Evolutionary conservation across 225 moss, liverwort and hornwort species (phyloP).

Genomic region (Neckera pumila): DNA sequence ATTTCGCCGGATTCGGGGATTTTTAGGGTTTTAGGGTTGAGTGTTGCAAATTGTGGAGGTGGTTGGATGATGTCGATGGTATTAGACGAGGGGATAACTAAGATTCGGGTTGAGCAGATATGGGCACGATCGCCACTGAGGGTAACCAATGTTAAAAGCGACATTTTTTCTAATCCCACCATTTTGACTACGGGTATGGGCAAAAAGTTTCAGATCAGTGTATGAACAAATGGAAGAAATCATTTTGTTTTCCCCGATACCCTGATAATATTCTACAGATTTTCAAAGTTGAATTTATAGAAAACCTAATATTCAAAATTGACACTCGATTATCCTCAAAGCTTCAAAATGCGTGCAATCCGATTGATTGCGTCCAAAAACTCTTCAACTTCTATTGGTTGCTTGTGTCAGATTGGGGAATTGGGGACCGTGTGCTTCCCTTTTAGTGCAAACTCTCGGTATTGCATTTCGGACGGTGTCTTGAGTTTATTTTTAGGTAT

Average conservation of each 20-base stretch:
- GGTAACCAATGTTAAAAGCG: neutral
- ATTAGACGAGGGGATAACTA: neutral
- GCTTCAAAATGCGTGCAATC: neutral
- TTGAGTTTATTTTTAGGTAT: neutral
- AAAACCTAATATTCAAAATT: neutral
- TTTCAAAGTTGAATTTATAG: neutral
- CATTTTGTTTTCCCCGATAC: neutral
- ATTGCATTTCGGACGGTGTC: neutral
- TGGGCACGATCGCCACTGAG: neutral
- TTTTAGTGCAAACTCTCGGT: neutral
- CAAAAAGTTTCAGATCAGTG: neutral
- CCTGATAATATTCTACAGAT: neutral
- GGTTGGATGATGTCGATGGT: neutral
- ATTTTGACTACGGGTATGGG: neutral
- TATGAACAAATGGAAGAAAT: neutral
- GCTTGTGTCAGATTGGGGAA: neutral
- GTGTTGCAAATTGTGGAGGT: neutral
- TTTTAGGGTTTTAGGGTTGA: slow-evolving; percentile 3
- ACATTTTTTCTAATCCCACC: neutral
- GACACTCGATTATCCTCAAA: neutral
- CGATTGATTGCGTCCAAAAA: neutral
- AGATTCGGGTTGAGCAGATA: neutral
- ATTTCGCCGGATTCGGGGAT: neutral
- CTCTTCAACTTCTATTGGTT: neutral
- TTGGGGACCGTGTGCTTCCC: neutral